These are phyloP conservation scores for Laguncularia racemosa DNA, from an alignment of 345 rosid genomes.

Conservation along the genomic window DNA sequence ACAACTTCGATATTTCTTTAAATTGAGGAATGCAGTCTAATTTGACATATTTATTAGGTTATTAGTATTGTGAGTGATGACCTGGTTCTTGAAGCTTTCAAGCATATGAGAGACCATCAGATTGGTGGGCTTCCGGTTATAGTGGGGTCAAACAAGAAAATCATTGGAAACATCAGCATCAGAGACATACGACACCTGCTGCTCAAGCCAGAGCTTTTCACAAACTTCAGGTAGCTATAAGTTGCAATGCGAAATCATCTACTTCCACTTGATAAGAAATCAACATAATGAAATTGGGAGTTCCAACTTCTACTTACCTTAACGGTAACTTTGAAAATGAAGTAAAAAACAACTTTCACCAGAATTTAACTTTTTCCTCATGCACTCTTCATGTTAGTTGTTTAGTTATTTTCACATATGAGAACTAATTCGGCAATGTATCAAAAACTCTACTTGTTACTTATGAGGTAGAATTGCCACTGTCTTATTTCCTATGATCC, in stretches of 20 bases:
- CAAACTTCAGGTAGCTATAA: conserved; percentile 55
- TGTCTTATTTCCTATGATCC: neutral
- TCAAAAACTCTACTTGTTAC: too few relatives aligned
- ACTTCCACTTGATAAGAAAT: too few relatives aligned
- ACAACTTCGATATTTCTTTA: neutral
- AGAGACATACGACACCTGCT: conserved; percentile 69
- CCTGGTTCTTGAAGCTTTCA: conserved; percentile 76
- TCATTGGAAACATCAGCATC: conserved; percentile 43
- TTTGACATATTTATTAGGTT: conserved; percentile 33
- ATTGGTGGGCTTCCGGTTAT: conserved; percentile 86
- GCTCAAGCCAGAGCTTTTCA: conserved; percentile 68
- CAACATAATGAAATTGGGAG: too few relatives aligned
- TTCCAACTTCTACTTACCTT: too few relatives aligned
- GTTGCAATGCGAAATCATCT: neutral
- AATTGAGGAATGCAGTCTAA: neutral
- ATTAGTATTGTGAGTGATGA: conserved; percentile 50
- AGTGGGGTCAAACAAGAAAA: conserved; percentile 34
- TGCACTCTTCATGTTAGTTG: too few relatives aligned
- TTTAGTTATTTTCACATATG: too few relatives aligned
- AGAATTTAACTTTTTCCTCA: too few relatives aligned
- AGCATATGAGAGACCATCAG: conserved; percentile 59
- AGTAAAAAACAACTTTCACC: too few relatives aligned
- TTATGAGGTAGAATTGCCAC: too few relatives aligned
- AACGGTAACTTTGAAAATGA: too few relatives aligned
- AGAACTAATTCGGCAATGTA: too few relatives aligned